phyloP scores from a whole-genome alignment of 306 rosid species.

The Prunus salicina region DNA sequence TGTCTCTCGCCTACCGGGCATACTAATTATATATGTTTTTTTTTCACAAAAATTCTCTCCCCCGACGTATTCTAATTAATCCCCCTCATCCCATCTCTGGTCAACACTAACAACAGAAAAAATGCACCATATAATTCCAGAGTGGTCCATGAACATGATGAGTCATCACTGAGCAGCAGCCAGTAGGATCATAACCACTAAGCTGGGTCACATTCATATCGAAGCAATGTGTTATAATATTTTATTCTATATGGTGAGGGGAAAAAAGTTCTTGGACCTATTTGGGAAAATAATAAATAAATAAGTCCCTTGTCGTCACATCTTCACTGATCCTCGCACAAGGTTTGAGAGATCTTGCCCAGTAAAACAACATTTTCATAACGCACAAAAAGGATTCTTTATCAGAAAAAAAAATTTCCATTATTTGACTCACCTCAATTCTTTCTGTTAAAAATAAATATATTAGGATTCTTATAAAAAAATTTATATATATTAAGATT shows the following conservation, averaged over 20 bases:
- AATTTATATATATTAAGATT: too few species aligned
- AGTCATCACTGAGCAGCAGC: background rate
- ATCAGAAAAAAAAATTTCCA: background rate
- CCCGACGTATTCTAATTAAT: too few species aligned
- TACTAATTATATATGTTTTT: too few species aligned
- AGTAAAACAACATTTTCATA: background rate
- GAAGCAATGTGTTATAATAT: too few species aligned
- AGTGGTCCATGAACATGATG: background rate
- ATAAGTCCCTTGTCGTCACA: background rate
- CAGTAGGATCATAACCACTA: background rate
- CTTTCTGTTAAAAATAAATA: too few species aligned
- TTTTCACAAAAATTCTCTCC: too few species aligned
- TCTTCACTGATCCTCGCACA: background rate
- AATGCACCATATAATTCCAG: background rate
- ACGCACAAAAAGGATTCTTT: background rate
- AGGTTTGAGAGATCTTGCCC: background rate
- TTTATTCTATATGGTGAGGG: background rate
- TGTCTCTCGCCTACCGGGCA: too few species aligned
- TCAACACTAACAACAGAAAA: background rate
- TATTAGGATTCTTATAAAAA: too few species aligned
- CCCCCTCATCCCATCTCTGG: too few species aligned
- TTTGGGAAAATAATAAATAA: too few species aligned
- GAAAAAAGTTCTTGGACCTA: background rate
- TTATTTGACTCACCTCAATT: background rate
- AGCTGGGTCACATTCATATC: background rate